These are phyloP conservation scores for Stephanodiscus minutulus DNA, from an alignment of 108 stramenopile species.

Conservation along the genomic window DNA sequence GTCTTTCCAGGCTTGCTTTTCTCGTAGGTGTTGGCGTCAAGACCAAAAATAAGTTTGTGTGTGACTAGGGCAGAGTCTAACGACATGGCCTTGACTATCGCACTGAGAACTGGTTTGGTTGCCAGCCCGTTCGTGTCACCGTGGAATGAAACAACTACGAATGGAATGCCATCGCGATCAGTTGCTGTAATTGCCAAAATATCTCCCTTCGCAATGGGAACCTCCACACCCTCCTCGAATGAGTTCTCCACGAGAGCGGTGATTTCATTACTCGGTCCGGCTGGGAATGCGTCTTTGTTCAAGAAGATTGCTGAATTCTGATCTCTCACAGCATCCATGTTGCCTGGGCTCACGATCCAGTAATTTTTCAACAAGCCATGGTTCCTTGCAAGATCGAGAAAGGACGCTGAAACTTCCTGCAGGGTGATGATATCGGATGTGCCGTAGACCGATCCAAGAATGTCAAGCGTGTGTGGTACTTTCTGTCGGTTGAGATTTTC, in stretches of 20 bases:
- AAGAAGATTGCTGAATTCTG: slow-evolving; percentile 75
- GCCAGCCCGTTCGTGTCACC: slow-evolving; percentile 82
- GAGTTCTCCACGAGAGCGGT: slow-evolving; percentile 42
- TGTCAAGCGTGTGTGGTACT: slow-evolving; percentile 84
- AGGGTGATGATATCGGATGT: slow-evolving; percentile 89
- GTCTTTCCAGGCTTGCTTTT: slow-evolving; percentile 57
- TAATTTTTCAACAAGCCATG: slow-evolving; percentile 45
- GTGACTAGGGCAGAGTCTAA: slow-evolving; percentile 39
- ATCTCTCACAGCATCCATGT: slow-evolving; percentile 65
- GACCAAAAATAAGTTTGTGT: slow-evolving; percentile 64
- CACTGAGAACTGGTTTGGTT: slow-evolving; percentile 64
- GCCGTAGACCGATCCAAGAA: slow-evolving; percentile 79
- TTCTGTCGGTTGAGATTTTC: slow-evolving; percentile 89
- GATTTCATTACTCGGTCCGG: slow-evolving; percentile 52
- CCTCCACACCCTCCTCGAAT: slow-evolving; percentile 51
- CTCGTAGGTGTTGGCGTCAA: slow-evolving; percentile 77
- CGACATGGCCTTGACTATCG: slow-evolving; percentile 52
- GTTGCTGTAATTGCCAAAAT: slow-evolving; percentile 56
- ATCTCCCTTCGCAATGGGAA: slow-evolving; percentile 72
- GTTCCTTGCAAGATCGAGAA: slow-evolving; percentile 75
- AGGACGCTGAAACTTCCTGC: slow-evolving; percentile 88
- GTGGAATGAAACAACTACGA: slow-evolving; percentile 66
- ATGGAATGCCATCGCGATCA: slow-evolving; percentile 46
- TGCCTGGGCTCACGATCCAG: slow-evolving; percentile 51
- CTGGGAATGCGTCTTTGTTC: slow-evolving; percentile 47